phyloP scores from a whole-genome alignment of 2,329 filamentous ascomycete species.

The Nothophoma quercina region DNA sequence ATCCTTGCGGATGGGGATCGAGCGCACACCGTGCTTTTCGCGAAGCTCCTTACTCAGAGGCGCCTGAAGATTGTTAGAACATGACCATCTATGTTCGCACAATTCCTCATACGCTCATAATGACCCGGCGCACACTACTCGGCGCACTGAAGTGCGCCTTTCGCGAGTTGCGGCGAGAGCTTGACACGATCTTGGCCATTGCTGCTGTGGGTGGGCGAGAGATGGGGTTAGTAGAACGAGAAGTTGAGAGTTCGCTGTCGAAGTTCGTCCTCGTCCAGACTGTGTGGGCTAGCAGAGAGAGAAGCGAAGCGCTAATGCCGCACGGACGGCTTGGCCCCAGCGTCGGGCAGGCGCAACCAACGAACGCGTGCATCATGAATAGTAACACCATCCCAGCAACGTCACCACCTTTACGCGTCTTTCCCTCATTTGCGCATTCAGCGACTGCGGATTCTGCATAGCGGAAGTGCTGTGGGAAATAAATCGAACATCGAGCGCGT shows the following conservation, averaged over 20 bases:
- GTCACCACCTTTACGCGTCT: constrained; percentile 7
- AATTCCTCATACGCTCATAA: constrained; percentile 84
- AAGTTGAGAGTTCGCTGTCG: constrained; percentile 24
- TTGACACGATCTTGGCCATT: constrained; percentile 78
- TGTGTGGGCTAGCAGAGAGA: constrained; percentile 11
- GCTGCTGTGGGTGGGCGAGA: constrained; percentile 53
- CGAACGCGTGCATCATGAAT: constrained; percentile 22
- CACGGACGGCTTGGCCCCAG: constrained; percentile 3
- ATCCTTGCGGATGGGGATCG: constrained; percentile 95
- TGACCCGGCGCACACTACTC: constrained; percentile 90
- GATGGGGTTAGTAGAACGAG: constrained; percentile 41
- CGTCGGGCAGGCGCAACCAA: neutral
- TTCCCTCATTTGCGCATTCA: neutral
- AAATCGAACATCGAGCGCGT: neutral
- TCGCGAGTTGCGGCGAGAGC: constrained; percentile 97
- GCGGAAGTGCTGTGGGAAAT: neutral
- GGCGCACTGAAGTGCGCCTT: constrained; percentile 98
- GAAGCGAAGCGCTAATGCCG: constrained; percentile 12
- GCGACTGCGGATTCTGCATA: neutral
- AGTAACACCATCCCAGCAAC: constrained; percentile 11
- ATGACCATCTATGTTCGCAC: constrained; percentile 34
- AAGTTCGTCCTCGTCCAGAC: too few species aligned
- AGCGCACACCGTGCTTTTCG: constrained; percentile 96
- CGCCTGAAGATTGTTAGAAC: constrained; percentile 47
- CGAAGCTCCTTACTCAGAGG: constrained; percentile 78